Percentiles rank a stretch among this genome's conserved stretches.
Evolutionary conservation across 1,284 basidiomycete genomes (phyloP).

Genomic region (Ceratobasidium sp.): DNA sequence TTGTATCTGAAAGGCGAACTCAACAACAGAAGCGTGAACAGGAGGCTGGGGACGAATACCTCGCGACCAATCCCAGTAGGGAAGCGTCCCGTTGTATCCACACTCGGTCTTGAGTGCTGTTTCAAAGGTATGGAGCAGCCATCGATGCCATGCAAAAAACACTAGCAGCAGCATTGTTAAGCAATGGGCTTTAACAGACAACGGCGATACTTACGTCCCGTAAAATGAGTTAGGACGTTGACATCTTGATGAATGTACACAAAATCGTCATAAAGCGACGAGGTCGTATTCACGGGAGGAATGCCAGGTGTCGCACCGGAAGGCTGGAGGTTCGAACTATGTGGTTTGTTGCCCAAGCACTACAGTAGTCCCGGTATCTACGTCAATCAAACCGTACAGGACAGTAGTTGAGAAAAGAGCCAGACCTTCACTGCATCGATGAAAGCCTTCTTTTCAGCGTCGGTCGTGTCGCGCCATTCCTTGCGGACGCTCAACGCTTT

Average conservation of each 20-base stretch:
- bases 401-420: not conserved
- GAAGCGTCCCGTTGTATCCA: conserved; percentile 31
- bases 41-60: not conserved
- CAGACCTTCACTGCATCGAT: conserved; percentile 45
- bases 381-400: not conserved
- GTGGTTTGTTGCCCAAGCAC: conserved; percentile 22
- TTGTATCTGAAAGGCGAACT: not conserved
- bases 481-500: not conserved
- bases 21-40: not conserved
- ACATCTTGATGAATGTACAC: conserved; percentile 47
- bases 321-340: conserved; percentile 11
- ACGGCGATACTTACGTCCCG: conserved; percentile 13
- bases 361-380: conserved; percentile 23
- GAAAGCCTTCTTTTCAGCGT: conserved; percentile 25
- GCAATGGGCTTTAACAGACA: too few relatives aligned
- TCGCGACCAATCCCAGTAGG: conserved; percentile 46
- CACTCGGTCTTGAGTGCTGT: conserved; percentile 28
- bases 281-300: conserved; percentile 20
- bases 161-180: conserved; percentile 6
- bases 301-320: conserved; percentile 33
- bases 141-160: conserved; percentile 47
- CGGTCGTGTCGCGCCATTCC: conserved; percentile 28
- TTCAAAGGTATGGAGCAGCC: conserved; percentile 29
- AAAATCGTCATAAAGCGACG: conserved; percentile 43
- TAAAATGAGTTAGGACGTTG: conserved; percentile 32